Base-by-base conservation (phyloP, 352 stramenopile species). In the Globisporangium abappressorium region DNA sequence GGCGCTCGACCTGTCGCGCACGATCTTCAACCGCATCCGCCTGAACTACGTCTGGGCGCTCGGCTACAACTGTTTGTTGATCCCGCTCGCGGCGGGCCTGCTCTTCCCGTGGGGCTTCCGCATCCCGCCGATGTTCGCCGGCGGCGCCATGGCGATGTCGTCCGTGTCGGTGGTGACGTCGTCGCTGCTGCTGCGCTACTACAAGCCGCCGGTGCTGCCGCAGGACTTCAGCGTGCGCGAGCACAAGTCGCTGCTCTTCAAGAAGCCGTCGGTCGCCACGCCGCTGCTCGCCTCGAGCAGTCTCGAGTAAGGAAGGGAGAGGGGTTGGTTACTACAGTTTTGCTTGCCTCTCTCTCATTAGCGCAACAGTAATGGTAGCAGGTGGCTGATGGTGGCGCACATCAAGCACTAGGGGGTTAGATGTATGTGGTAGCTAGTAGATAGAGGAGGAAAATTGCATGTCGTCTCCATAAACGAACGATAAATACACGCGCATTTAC, bases 11-110 rank as follows among this genome's bases (percentile, higher is more conserved):
- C 87, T 99, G 54, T 97, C 95, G 34, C 87, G 91, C 38, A 94
- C 85, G 3, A 98, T 99, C 56, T 99, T 99, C 78, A 87, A 93
- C 68, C 87, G 97, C 65, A 99, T 99, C 68, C 79, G 90, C 9
- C 76, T 98, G 38, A 99, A 99, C 80, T 99, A 99, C 74, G 77
- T 98, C 33, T 99, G 96, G 96, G 97, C 98, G 0, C 81, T 99
- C 18, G 87, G 95, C 26, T 99, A 99, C 90, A 99, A 99, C 78
- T 87, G 91, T 20, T 74, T 99, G 65, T 83, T 97, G 41, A 98
- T 99, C 33, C 98, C 98, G 2, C 64, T 99, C 12, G 96, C 98
- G 15, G 97, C 97, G 1, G 98, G 98, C 60, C 84, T 98, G 55
- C 85, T 99, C 15, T 99, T 98, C 76, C 97, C 97, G 11, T 93